Evolutionary conservation across 148 eudicot species (phyloP).

Genomic region (Drosera capensis): DNA sequence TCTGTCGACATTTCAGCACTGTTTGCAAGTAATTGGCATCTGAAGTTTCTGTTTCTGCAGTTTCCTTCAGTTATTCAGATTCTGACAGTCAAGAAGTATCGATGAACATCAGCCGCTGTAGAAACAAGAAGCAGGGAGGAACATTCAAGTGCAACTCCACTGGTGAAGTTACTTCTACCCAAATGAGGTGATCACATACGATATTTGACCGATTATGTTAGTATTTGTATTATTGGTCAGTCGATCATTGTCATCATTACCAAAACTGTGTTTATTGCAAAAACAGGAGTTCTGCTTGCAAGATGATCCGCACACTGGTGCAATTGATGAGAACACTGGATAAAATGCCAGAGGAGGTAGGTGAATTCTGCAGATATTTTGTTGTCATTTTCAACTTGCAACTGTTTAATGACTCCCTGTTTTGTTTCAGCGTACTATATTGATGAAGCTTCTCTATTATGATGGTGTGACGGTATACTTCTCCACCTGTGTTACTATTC

Average conservation of each 20-base stretch:
- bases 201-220: no score
- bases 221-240: no score
- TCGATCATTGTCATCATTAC: neutral
- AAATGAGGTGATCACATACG: constrained; percentile 50
- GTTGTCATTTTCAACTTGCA: neutral
- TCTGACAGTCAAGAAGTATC: constrained; percentile 73
- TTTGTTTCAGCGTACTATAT: constrained; percentile 66
- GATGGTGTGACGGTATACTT: constrained; percentile 80
- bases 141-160: constrained; percentile 50
- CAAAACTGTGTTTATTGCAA: neutral
- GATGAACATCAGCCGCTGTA: constrained; percentile 70
- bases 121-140: constrained; percentile 74
- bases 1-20: neutral
- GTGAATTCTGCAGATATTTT: neutral
- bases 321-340: constrained; percentile 94
- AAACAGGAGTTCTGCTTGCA: constrained; percentile 90
- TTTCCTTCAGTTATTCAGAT: constrained; percentile 67
- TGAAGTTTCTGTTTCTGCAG: constrained; percentile 20
- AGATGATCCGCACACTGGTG: constrained; percentile 80
- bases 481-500: neutral
- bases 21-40: neutral
- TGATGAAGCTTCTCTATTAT: constrained; percentile 92
- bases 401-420: constrained; percentile 3
- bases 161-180: constrained; percentile 71
- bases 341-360: constrained; percentile 96